Evolutionary conservation across 1,284 basidiomycete species (phyloP), one percentile per base, ranked within the genome.

Genomic region (Sutorius eximius): DNA sequence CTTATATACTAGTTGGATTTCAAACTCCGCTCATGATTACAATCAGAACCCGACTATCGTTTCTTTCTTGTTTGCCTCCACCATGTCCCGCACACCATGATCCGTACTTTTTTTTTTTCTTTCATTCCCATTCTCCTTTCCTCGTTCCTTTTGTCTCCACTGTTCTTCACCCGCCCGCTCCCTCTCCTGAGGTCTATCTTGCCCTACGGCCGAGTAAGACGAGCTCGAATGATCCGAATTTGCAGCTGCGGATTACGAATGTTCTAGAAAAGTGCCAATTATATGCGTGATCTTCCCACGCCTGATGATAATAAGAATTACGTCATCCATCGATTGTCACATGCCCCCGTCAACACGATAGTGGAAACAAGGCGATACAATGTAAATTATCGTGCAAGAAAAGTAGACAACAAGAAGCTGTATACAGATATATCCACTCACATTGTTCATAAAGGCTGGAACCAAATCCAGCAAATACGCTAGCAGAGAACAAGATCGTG

Each of bases 21-120:
- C 0, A 68, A 63, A 65, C 69, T 70, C 69, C 71, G 69, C 61
- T 56, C 12, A 66, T 53, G 56, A 65, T 58, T 55, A 67, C 62
- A 11, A 52, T 59, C 51, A 49, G 11, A 53, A 56, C 48, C 30
- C 20, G 30, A 18, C 34, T 52, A 33, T 30, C 34, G 36, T 15
- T 20, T 38, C 64, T 63, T 53, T 70, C 55, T 44, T 55, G 58
- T 55, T 52, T 68, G 45, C 62, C 54, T 52, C 66, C 66, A 71
- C 60, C 64, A 70, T 46, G 52, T 50, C 34, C 0, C 24, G 22
- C 24, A 29, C 24, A 12, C 0, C 6, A 51, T 58, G 66, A 61
- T 62, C 54, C 54, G 68, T 51, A 5, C 20, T 13, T 24, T 20
- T 37, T 37, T 27, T 27, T 27, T 3, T 27, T 6, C 15, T 10